A percentile compares a stretch with the other conserved stretches of the same genome.
phyloP scores from a whole-genome alignment of 306 rosid genomes.

The Trifolium dubium region DNA sequence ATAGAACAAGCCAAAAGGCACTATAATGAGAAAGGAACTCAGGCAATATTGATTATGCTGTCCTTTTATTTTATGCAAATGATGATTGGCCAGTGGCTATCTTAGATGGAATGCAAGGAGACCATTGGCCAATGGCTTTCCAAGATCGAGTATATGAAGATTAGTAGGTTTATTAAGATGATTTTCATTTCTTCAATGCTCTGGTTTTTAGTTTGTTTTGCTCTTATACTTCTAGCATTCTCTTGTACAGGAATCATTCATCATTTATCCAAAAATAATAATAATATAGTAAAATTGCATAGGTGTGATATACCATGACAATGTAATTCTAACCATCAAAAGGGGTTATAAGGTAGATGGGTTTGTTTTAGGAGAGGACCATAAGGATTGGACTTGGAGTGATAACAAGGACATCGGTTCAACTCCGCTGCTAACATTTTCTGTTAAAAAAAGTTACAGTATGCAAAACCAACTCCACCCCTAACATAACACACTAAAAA shows the following conservation, averaged over 20 bases:
- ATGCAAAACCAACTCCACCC: background rate
- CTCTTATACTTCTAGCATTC: constrained; percentile 31
- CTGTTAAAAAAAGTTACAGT: background rate
- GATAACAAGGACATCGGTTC: background rate
- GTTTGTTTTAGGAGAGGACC: background rate
- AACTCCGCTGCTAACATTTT: background rate
- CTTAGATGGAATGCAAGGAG: constrained; percentile 14
- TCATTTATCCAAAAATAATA: constrained; percentile 17
- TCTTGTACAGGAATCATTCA: constrained; percentile 19
- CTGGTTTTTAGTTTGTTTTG: constrained; percentile 9
- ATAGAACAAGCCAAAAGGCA: constrained; percentile 38
- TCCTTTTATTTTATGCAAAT: constrained; percentile 9
- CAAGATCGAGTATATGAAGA: constrained; percentile 5
- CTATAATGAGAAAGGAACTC: constrained; percentile 27
- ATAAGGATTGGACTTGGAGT: background rate
- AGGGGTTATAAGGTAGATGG: background rate
- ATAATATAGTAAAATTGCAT: constrained; percentile 10
- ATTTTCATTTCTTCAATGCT: constrained; percentile 36
- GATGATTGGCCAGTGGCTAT: constrained; percentile 2
- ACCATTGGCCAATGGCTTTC: constrained; percentile 11
- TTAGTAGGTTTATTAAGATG: constrained; percentile 4
- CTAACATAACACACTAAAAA: constrained; percentile 9
- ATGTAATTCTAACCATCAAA: constrained; percentile 16
- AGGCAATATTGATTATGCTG: constrained; percentile 15
- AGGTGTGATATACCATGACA: background rate